Base-by-base conservation (phyloP, 345 rosid genomes). In the Kernera saxatilis region DNA sequence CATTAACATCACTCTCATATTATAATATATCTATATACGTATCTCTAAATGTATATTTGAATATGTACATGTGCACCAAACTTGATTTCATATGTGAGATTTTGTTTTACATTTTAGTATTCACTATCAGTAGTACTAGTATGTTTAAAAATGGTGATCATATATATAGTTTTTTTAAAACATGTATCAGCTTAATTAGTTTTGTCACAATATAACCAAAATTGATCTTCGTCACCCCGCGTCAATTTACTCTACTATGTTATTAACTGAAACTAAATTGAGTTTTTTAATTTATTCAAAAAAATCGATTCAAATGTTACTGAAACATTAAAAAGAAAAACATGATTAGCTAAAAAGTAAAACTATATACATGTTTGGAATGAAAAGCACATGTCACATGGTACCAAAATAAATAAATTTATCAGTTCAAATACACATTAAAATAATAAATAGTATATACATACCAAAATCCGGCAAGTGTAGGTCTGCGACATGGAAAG, bases 401-500 rank as follows among this genome's bases (percentile, higher is more conserved):
- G 15, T 63, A 45, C 30, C 45, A 55, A 54, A 62, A 61, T 45
- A 40, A 52, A 41, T 40, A 21, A 44, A 32, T 22, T 71, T 72
- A 63, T 64, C 56, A 64, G 17, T 53, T 44, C 17, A 62, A 60
- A 32, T 50, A 52, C 55, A 41, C 52, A 61, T 41, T 62, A 12
- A 71, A 64, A 56, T 44, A 55, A 46, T 54, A 36, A 37, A 44
- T 64, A 26, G 58, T 73, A 46, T 44, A 54, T 46, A 65, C 46
- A 48, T 65, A 55, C 58, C 29, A 55, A 48, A 36, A 73, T 37
- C 40, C 14, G 39, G 66, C 71, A 55, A 59, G 49, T 64, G 65
- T 73, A 65, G 66, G 72, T 66, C 77, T 74, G 68, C 61, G 39
- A 40, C 66, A 39, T 49, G 62, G 78, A 74, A 74, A 74, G 68